These are phyloP conservation scores for Lactarius vividus DNA, from an alignment of 768 basidiomycete species.

Conservation along the genomic window DNA sequence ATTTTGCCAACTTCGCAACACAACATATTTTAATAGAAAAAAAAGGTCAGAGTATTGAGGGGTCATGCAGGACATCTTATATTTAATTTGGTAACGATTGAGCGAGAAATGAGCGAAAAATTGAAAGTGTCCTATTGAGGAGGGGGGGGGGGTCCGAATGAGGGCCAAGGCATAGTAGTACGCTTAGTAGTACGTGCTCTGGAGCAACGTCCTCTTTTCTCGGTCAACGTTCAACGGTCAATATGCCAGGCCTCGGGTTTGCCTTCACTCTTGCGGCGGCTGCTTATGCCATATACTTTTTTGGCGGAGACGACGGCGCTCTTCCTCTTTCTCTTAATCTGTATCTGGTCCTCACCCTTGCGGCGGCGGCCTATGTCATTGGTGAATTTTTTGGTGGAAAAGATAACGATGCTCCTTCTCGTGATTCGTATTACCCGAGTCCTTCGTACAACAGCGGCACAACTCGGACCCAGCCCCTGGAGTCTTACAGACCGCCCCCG, in stretches of 20 bases:
- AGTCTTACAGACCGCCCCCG: neutral
- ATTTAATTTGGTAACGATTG: too few relatives aligned
- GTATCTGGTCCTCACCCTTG: neutral
- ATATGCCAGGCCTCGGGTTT: neutral
- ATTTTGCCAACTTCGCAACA: too few relatives aligned
- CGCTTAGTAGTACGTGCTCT: neutral
- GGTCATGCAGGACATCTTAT: too few relatives aligned
- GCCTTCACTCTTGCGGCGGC: neutral
- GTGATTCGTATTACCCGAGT: neutral
- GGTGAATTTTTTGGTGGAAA: neutral
- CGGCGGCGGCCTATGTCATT: neutral
- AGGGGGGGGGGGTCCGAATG: too few relatives aligned
- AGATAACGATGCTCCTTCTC: too few relatives aligned
- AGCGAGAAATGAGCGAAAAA: too few relatives aligned
- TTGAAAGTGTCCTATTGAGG: neutral
- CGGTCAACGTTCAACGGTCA: conserved; percentile 1
- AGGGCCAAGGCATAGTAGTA: too few relatives aligned
- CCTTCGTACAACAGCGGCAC: neutral
- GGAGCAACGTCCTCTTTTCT: neutral
- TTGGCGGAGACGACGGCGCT: neutral
- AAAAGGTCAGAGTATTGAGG: too few relatives aligned
- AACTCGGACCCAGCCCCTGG: neutral
- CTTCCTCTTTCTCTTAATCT: too few relatives aligned
- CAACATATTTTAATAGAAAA: too few relatives aligned
- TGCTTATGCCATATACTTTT: neutral